phyloP scores from a whole-genome alignment of 768 basidiomycete species.

The Lactarius evosmus region DNA sequence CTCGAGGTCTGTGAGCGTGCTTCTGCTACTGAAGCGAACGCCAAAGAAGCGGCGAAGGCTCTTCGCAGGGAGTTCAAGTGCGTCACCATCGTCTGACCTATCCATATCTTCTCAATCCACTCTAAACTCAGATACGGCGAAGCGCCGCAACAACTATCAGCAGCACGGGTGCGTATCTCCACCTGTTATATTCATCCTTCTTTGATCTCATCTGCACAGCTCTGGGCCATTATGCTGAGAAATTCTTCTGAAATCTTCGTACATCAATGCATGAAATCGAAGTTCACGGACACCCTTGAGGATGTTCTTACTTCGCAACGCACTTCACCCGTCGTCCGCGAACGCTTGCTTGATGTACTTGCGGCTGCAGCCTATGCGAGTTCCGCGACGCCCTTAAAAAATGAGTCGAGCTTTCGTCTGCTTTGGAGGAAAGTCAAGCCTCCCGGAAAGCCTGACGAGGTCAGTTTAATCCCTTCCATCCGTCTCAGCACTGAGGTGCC shows the following conservation, averaged over 20 bases:
- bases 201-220: constrained; percentile 37
- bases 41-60: constrained; percentile 82
- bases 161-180: constrained; percentile 23
- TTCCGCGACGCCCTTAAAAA: constrained; percentile 36
- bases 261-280: constrained; percentile 63
- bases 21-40: constrained; percentile 63
- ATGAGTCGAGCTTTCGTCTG: constrained; percentile 53
- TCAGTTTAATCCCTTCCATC: constrained; percentile 33
- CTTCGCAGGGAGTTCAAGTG: constrained; percentile 85
- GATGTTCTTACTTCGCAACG: constrained; percentile 60
- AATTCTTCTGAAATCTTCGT: constrained; percentile 75
- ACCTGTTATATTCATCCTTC: neutral
- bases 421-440: constrained; percentile 83
- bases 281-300: constrained; percentile 77
- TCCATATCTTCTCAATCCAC: constrained; percentile 1
- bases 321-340: constrained; percentile 77
- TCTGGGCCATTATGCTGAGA: constrained; percentile 89
- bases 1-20: constrained; percentile 85
- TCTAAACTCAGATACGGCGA: constrained; percentile 26
- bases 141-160: constrained; percentile 26
- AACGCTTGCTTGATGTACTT: constrained; percentile 75
- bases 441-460: constrained; percentile 76
- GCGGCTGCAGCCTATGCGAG: constrained; percentile 77
- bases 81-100: constrained; percentile 26
- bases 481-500: neutral